Base-by-base conservation (phyloP, 441 rosid species). In the Gossypium trilobum region DNA sequence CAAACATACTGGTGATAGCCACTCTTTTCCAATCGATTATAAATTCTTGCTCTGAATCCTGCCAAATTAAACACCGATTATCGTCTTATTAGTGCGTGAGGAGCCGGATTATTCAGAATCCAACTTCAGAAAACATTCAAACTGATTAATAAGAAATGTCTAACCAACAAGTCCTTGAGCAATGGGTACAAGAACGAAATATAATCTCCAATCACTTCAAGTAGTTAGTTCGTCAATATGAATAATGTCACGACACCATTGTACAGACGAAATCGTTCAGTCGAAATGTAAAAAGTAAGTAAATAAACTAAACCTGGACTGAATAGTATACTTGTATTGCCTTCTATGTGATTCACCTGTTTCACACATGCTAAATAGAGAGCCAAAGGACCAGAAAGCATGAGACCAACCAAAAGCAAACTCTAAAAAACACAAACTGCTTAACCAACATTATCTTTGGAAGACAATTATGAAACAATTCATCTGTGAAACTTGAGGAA, bases 21-120 rank as follows among this genome's bases (percentile, higher is more conserved):
- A 81, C 97, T 44, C 97, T 90, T 85, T 82, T 95, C 99, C 96
- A 92, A 75, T 85, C 85, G 71, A 91, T 73, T 75, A 82, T 89
- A 83, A 87, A 84, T 74, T 82, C 82, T 64, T 79, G 78, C 75
- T 84, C 86, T 61, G 60, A 80, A 33, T 83, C 90, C 94, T 94
- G 88, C 63, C 39, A 74, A 78, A 39, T 29, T 23, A 71, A 23
- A 4, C 20, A 14, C 16, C 39, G 5, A 59, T 56, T 55, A 52
- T 3, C 17, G 51, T 23, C 73, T 54, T 27, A 31, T 25, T 17
- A 22, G 29, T 36, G 17, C 13, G 19, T 33, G 19, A 70, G 16
- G 54, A 36, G 36, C 29, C 1, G 0, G n/a, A 31, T 20, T 3
- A 31, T 70, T 20, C 31, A 1, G 14, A 10, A 17, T 14, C n/a